These are phyloP conservation scores for Calonectria naviculata DNA, from an alignment of 2,329 filamentous ascomycete species.

Conservation along the genomic window DNA sequence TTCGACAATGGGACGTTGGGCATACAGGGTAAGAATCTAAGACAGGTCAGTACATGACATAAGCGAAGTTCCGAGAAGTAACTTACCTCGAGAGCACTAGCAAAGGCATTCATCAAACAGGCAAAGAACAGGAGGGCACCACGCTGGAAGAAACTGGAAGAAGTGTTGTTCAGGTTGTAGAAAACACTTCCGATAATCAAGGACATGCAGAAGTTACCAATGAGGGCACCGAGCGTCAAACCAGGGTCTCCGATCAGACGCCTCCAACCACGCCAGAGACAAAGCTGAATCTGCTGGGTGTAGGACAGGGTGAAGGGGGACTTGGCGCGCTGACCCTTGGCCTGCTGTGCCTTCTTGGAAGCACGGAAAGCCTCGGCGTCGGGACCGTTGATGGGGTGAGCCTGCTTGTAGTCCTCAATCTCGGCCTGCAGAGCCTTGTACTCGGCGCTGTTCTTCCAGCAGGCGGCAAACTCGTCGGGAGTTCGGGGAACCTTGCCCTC, in stretches of 20 bases:
- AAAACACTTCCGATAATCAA: constrained; percentile 85
- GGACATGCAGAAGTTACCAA: constrained; percentile 81
- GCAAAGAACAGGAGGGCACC: constrained; percentile 89
- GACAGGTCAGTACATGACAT: background rate
- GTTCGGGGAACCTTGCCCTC: constrained; percentile 68
- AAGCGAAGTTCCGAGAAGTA: background rate
- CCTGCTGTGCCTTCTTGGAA: constrained; percentile 65
- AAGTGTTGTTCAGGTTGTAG: constrained; percentile 76
- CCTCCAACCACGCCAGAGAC: constrained; percentile 83
- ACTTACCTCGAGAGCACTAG: constrained; percentile 77
- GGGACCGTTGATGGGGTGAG: constrained; percentile 65
- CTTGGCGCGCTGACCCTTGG: constrained; percentile 68
- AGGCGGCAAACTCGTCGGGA: constrained; percentile 69
- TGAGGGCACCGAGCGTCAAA: constrained; percentile 74
- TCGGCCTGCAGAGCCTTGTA: constrained; percentile 63
- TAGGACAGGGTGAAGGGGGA: constrained; percentile 89
- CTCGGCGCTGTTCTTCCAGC: constrained; percentile 66
- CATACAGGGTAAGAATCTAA: constrained; percentile 84
- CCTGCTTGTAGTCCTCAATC: constrained; percentile 65
- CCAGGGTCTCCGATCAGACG: constrained; percentile 82
- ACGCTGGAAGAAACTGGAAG: constrained; percentile 80
- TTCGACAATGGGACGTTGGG: constrained; percentile 91
- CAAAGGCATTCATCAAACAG: constrained; percentile 86
- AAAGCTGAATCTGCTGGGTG: constrained; percentile 79
- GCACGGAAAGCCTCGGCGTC: constrained; percentile 68